A percentile compares a stretch with the other conserved stretches of the same genome.
Evolutionary conservation across 2,329 filamentous ascomycete species (phyloP).

Genomic region (Arthrinium puccinioides): DNA sequence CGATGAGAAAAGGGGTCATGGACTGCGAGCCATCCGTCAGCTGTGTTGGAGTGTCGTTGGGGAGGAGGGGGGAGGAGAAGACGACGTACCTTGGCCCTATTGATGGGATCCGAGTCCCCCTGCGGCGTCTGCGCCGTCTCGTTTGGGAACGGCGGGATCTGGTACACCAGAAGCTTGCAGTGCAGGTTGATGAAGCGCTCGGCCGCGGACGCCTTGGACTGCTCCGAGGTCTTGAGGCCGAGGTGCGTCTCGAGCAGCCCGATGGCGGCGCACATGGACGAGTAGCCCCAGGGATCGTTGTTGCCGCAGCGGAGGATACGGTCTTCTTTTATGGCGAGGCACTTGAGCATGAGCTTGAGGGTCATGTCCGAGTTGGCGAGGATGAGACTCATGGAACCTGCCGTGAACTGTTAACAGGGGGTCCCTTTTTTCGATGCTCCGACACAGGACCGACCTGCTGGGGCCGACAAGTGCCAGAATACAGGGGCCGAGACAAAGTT

Average conservation of each 20-base stretch:
- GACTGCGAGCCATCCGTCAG: constrained; percentile 28
- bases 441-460: too few relatives aligned
- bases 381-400: constrained; percentile 52
- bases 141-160: constrained; percentile 32
- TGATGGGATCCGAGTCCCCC: constrained; percentile 12
- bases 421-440: too few relatives aligned
- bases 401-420: too few relatives aligned
- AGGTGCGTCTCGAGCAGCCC: constrained; percentile 54
- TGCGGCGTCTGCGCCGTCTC: constrained; percentile 16
- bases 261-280: constrained; percentile 54
- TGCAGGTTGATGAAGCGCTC: constrained; percentile 54
- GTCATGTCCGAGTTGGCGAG: constrained; percentile 56
- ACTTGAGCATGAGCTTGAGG: constrained; percentile 53
- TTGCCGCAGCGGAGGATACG: constrained; percentile 54
- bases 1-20: constrained; percentile 32
- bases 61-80: too few relatives aligned
- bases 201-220: constrained; percentile 50
- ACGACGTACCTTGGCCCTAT: constrained; percentile 23
- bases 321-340: constrained; percentile 53
- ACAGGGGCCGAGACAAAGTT: too few relatives aligned
- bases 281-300: constrained; percentile 58
- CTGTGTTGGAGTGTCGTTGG: not conserved
- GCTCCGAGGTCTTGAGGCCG: constrained; percentile 47
- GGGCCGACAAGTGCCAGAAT: too few relatives aligned
- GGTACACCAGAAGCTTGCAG: constrained; percentile 48